Evolutionary conservation across 2,329 filamentous ascomycete species (phyloP).

Genomic region (Verticillium albo-atrum): DNA sequence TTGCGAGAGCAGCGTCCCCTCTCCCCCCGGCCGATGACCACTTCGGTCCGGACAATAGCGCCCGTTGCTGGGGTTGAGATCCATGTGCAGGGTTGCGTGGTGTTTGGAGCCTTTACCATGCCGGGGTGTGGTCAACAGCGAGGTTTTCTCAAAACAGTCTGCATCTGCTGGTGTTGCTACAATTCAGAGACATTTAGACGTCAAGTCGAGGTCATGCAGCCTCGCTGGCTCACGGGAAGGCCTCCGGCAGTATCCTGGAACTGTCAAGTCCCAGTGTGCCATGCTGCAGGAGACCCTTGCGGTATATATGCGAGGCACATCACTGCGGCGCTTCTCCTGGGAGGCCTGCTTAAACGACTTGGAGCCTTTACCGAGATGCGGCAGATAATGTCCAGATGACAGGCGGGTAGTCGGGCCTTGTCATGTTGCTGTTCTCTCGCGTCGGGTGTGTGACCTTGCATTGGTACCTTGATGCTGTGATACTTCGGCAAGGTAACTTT

Average conservation of each 20-base stretch:
- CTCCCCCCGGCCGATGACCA: not conserved
- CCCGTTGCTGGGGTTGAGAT: not conserved
- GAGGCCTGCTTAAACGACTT: not conserved
- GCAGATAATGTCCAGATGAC: not conserved
- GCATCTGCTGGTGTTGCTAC: too few relatives aligned
- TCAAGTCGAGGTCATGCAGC: too few relatives aligned
- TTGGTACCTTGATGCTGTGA: too few relatives aligned
- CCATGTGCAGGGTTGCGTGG: not conserved
- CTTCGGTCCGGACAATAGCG: not conserved
- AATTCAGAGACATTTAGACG: too few relatives aligned
- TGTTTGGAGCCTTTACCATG: too few relatives aligned
- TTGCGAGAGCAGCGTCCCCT: too few relatives aligned
- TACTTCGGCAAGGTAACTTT: too few relatives aligned
- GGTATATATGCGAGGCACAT: not conserved
- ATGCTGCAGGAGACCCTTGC: not conserved
- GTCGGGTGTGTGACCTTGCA: too few relatives aligned
- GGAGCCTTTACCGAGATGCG: not conserved
- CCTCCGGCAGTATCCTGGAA: not conserved
- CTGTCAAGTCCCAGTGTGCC: not conserved
- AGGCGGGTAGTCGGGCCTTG: not conserved
- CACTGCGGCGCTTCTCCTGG: not conserved
- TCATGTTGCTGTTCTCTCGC: not conserved
- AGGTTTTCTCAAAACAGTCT: too few relatives aligned
- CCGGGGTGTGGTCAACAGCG: too few relatives aligned
- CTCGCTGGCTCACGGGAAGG: not conserved